Evolutionary conservation across 208 protist species (phyloP).

Genomic region (Blastocrithidia nonstop): DNA sequence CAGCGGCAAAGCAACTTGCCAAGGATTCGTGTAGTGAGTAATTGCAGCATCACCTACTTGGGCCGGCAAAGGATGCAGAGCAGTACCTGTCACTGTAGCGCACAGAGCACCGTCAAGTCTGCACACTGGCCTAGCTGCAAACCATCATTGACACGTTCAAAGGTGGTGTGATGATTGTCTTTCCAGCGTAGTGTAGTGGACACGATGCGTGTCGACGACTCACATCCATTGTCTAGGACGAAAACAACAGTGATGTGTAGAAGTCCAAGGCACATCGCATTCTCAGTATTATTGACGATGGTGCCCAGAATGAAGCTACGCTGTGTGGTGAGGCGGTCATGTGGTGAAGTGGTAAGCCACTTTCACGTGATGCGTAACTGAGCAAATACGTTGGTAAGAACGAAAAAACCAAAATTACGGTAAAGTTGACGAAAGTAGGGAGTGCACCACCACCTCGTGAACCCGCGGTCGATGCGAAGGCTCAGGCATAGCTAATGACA

Average conservation of each 20-base stretch:
- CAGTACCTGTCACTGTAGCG: slow-evolving; percentile 66
- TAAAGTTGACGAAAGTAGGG: slow-evolving; percentile 72
- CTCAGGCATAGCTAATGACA: slow-evolving; percentile 84
- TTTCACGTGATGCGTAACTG: slow-evolving; percentile 54
- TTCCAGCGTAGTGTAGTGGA: slow-evolving; percentile 73
- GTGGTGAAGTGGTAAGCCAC: slow-evolving; percentile 84
- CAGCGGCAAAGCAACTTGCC: slow-evolving; percentile 57
- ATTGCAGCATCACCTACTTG: slow-evolving; percentile 44
- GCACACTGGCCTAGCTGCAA: slow-evolving; percentile 52
- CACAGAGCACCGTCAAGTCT: slow-evolving; percentile 28
- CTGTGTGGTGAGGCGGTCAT: slow-evolving; percentile 40
- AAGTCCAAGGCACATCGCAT: slow-evolving; percentile 70
- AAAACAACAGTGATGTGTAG: slow-evolving; percentile 21
- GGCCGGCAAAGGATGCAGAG: slow-evolving; percentile 52
- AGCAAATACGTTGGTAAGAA: slow-evolving; percentile 84
- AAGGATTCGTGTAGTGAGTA: slow-evolving; percentile 55
- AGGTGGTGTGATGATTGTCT: slow-evolving; percentile 77
- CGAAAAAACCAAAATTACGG: slow-evolving; percentile 88
- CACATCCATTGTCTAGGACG: slow-evolving; percentile 36
- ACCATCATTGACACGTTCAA: slow-evolving; percentile 53
- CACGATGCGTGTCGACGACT: slow-evolving; percentile 45
- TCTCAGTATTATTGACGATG: slow-evolving; percentile 73
- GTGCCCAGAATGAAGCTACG: slow-evolving; percentile 64
- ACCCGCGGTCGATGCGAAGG: slow-evolving; percentile 52
- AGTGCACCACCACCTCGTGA: slow-evolving; percentile 65